Base-by-base conservation (phyloP, 1,284 basidiomycete genomes). In the Cutaneotrichosporon spelunceum region DNA sequence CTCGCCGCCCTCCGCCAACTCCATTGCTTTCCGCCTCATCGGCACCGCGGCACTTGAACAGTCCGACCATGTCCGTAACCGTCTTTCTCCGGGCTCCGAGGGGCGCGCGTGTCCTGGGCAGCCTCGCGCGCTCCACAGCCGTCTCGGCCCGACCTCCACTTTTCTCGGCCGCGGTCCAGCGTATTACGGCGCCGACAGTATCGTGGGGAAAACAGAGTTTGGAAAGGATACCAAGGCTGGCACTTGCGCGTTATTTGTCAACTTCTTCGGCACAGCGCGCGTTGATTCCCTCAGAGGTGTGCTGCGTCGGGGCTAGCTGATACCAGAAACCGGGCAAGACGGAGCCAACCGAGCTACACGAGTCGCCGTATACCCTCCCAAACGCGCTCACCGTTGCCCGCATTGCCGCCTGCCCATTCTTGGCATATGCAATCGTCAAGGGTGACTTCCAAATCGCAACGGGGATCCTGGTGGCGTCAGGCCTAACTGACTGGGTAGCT, bases 351-450 rank as follows among this genome's bases (percentile, higher is more conserved):
- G 56, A 78, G 44, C 70, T 84, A 1, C 82, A 83, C 56, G 95
- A 99, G 80, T 94, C 97, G 71, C 93, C 96, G 54, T 95, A 95
- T 79, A 99, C 95, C 0, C 73, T 96, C 39, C 95, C 95, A 0
- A 99, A 99, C 76, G 75, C 92, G 4, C 83, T 99, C 53, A 99
- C 95, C 2, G 72, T 88, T 14, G 91, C 90, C 2, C 85, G 95
- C 34, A 93, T 99, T 66, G 71, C 86, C 19, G 84, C 93, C 0
- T 96, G 93, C 72, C 95, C 96, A 4, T 82, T 90, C 34, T 84
- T 99, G 29, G 95, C 91, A 14, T 96, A 90, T 84, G 86, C 89
- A n/a, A 90, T 99, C 61, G 75, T 96, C n/a, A 80, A 91, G 55
- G 88, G 88, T 61, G 83, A 96, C 69, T 92, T 90, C 73, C 78